Percentiles rank a stretch among this genome's conserved stretches.
Evolutionary conservation across 129 eudicot genomes (phyloP).

Genomic region (Artemisia annua): DNA sequence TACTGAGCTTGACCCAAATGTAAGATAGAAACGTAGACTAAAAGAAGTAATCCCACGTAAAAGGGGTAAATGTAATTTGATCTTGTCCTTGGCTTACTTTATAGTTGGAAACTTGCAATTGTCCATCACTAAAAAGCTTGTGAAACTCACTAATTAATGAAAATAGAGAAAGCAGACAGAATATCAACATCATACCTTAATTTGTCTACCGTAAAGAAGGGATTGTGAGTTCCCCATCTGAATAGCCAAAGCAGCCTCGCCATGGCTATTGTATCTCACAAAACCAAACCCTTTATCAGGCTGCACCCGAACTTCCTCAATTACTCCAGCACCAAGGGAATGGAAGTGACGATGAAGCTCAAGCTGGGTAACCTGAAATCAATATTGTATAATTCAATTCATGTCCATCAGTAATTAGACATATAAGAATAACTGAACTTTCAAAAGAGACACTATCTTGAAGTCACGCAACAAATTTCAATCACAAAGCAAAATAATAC

Average conservation of each 20-base stretch:
- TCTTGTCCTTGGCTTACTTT: too few species aligned
- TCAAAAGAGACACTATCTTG: neutral
- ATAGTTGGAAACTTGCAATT: too few species aligned
- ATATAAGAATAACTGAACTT: neutral
- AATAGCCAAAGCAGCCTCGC: slow-evolving; percentile 89
- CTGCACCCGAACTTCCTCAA: slow-evolving; percentile 93
- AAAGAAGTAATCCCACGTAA: too few species aligned
- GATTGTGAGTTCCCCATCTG: slow-evolving; percentile 85
- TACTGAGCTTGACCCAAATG: too few species aligned
- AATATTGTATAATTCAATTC: neutral
- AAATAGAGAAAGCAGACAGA: neutral
- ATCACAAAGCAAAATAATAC: neutral
- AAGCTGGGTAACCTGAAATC: slow-evolving; percentile 72
- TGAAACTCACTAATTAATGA: neutral
- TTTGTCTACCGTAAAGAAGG: slow-evolving; percentile 66
- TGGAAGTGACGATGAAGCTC: slow-evolving; percentile 95
- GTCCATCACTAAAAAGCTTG: neutral
- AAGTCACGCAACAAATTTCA: slow-evolving; percentile 3
- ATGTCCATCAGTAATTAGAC: slow-evolving; percentile 12
- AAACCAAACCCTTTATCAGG: slow-evolving; percentile 98
- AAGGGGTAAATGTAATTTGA: too few species aligned
- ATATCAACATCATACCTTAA: slow-evolving; percentile 52
- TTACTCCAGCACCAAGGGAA: slow-evolving; percentile 83
- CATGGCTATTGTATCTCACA: slow-evolving; percentile 89
- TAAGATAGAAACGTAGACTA: too few species aligned